Percentiles rank a stretch among this genome's conserved stretches.
Conservation (phyloP, 2,329 filamentous ascomycete genomes). For the Spiromastix sp. region DNA sequence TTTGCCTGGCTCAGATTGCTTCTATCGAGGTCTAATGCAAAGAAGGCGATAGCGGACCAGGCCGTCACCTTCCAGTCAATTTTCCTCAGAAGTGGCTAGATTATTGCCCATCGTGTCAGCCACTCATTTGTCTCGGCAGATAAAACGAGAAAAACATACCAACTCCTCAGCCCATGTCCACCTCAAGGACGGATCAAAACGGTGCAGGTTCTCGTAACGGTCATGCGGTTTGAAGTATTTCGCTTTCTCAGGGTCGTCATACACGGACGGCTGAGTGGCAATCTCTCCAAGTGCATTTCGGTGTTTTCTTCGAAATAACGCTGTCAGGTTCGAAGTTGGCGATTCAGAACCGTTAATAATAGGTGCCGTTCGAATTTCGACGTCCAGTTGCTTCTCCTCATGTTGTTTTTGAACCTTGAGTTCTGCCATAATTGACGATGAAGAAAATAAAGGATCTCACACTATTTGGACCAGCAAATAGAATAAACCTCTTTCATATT, state of each 20-base stretch:
- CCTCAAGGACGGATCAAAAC: constrained; percentile 21
- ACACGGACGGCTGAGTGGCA: constrained; percentile 20
- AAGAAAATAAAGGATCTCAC: too few species aligned
- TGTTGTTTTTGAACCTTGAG: not conserved
- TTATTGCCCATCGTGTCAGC: not conserved
- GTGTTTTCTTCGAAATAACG: not conserved
- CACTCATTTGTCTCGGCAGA: not conserved
- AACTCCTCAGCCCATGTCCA: constrained; percentile 21
- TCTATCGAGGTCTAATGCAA: constrained; percentile 19
- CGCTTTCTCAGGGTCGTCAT: constrained; percentile 32
- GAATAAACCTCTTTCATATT: too few species aligned
- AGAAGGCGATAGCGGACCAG: constrained; percentile 39
- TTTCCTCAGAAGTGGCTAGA: constrained; percentile 14
- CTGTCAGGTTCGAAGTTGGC: not conserved
- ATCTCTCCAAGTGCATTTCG: not conserved
- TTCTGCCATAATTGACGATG: not conserved
- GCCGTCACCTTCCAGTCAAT: constrained; percentile 25
- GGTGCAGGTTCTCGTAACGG: constrained; percentile 28
- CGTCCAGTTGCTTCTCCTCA: not conserved
- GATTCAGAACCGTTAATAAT: not conserved
- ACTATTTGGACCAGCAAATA: too few species aligned
- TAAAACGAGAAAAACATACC: not conserved
- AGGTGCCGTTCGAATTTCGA: not conserved
- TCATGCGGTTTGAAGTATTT: constrained; percentile 21
- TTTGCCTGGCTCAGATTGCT: constrained; percentile 18